These are phyloP conservation scores for Dissophora globulifera DNA, from an alignment of 192 early-diverging fungal genomes.

Conservation along the genomic window DNA sequence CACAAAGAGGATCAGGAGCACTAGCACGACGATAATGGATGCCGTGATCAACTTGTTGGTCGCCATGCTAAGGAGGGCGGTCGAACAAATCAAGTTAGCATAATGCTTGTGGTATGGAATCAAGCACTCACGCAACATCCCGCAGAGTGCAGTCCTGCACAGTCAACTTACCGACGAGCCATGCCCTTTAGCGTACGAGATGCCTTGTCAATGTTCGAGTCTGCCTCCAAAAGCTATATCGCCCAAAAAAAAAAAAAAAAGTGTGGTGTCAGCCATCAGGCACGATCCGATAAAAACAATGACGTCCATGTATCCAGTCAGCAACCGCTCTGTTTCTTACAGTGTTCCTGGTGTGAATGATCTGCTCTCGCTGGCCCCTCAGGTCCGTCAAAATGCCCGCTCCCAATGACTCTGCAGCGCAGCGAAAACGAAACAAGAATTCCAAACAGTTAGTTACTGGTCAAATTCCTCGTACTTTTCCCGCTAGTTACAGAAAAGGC, in stretches of 20 bases:
- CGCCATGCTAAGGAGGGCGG: slow-evolving; percentile 68
- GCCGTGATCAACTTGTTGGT: slow-evolving; percentile 90
- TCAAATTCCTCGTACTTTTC: no score
- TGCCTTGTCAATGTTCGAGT: slow-evolving; percentile 74
- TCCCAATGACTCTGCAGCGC: slow-evolving; percentile 80
- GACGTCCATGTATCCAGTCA: no score
- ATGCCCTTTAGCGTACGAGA: slow-evolving; percentile 75
- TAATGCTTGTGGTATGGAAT: background rate
- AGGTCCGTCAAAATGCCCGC: slow-evolving; percentile 85
- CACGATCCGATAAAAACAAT: no score
- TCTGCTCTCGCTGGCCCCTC: slow-evolving; percentile 91
- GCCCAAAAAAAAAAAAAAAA: no score
- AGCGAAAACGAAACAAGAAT: no score
- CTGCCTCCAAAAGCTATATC: slow-evolving; percentile 79
- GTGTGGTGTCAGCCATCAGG: no score
- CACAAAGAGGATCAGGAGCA: slow-evolving; percentile 85
- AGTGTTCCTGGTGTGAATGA: slow-evolving; percentile 84
- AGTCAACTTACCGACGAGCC: slow-evolving; percentile 71
- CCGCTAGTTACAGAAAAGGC: no score
- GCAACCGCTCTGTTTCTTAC: slow-evolving; percentile 62
- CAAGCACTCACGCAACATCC: no score
- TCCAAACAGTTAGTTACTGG: no score
- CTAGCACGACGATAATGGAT: slow-evolving; percentile 84
- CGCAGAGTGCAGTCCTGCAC: no score
- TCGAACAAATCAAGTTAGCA: background rate